These are phyloP conservation scores for bread wheat (Triticum aestivum) DNA, from an alignment of 176 grass and related monocot species.

Conservation along the genomic window IWGSC_CS_RefSeq_v2.1 NC_057804.1:534205675-534206174, in stretches of 20 bases:
- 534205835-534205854: constrained; percentile 83
- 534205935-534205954: constrained; percentile 86
- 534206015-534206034: not conserved
- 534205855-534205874: constrained; percentile 81
- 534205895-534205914: constrained; percentile 23
- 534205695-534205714: constrained; percentile 92
- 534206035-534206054: too few species aligned
- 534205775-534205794: constrained; percentile 99
- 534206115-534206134: constrained; percentile 89
- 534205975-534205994: constrained; percentile 67
- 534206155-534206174: constrained; percentile 61
- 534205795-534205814: constrained; percentile 89
- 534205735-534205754: constrained; percentile 65
- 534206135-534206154: constrained; percentile 92
- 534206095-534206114: constrained; percentile 49
- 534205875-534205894: constrained; percentile 55
- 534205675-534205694: constrained; percentile 73
- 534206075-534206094: too few species aligned
- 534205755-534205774: constrained; percentile 71
- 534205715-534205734: constrained; percentile 68
- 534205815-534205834: constrained; percentile 69
- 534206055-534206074: too few species aligned
- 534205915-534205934: constrained; percentile 91
- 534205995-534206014: constrained; percentile 61
- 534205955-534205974: constrained; percentile 99